Conservation (phyloP, 2,329 filamentous ascomycete genomes). For the Sarocladiaceae sp. region DNA sequence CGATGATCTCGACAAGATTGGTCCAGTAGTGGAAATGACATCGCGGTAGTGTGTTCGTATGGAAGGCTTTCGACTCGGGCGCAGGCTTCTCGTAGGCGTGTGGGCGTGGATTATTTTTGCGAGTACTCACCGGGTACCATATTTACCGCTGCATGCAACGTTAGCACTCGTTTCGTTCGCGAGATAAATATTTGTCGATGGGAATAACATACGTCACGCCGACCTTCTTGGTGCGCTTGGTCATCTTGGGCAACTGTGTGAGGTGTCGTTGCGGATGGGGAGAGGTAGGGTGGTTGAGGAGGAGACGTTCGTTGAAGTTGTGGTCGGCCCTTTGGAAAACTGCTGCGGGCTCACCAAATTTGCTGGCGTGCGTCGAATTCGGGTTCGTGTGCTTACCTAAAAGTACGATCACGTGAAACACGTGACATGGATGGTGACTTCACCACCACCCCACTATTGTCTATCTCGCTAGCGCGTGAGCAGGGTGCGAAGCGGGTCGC, state of each 20-base stretch:
- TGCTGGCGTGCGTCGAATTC: too few relatives aligned
- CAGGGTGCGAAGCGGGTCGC: too few relatives aligned
- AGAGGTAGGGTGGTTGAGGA: slow-evolving; percentile 21
- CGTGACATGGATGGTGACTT: too few relatives aligned
- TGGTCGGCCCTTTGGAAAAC: slow-evolving; percentile 7
- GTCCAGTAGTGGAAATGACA: too few relatives aligned
- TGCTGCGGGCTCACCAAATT: too few relatives aligned
- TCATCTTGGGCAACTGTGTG: slow-evolving; percentile 62
- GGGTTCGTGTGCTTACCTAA: too few relatives aligned
- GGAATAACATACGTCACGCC: slow-evolving; percentile 63
- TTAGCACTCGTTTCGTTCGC: slow-evolving; percentile 22
- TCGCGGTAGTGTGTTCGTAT: too few relatives aligned
- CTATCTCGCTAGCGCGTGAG: too few relatives aligned
- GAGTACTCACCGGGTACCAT: slow-evolving; percentile 78
- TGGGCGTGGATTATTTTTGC: neutral
- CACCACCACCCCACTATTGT: too few relatives aligned
- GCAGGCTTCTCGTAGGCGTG: slow-evolving; percentile 9
- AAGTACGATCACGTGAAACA: too few relatives aligned
- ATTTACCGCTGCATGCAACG: slow-evolving; percentile 58
- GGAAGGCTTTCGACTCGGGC: neutral
- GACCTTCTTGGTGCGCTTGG: slow-evolving; percentile 96
- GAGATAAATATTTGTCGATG: neutral
- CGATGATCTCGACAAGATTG: too few relatives aligned
- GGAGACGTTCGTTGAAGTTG: slow-evolving; percentile 12
- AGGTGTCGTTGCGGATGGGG: slow-evolving; percentile 26